phyloP scores from a whole-genome alignment of 2,329 filamentous ascomycete species.

The Gnomoniopsis sp. region DNA sequence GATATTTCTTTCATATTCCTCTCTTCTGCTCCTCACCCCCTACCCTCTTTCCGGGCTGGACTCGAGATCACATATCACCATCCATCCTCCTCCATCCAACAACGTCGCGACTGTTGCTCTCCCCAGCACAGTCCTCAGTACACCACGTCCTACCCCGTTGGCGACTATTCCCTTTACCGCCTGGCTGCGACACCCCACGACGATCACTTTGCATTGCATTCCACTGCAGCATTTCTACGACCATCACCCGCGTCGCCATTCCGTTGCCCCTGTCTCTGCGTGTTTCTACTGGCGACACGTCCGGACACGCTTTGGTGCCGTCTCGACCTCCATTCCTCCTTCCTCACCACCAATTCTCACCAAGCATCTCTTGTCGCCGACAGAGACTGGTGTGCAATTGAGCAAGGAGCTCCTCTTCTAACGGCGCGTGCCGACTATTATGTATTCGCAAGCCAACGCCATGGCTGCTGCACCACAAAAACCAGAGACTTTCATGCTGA shows the following conservation, averaged over 20 bases:
- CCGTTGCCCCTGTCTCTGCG: background rate
- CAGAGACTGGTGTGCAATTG: constrained; percentile 9
- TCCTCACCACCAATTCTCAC: background rate
- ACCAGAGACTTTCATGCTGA: constrained; percentile 98
- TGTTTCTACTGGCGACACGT: constrained; percentile 14
- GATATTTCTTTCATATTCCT: constrained; percentile 15
- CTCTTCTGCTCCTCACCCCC: background rate
- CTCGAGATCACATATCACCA: constrained; percentile 12
- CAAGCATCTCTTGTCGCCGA: constrained; percentile 1
- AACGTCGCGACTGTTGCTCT: background rate
- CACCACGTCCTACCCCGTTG: background rate
- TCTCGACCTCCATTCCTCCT: constrained; percentile 7
- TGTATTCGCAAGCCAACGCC: constrained; percentile 80
- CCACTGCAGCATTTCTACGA: constrained; percentile 8
- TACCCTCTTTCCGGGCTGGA: constrained; percentile 16
- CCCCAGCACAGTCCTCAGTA: background rate
- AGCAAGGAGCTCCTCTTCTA: background rate
- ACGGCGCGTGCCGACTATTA: constrained; percentile 34
- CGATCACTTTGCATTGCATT: constrained; percentile 6
- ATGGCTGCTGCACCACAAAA: constrained; percentile 87
- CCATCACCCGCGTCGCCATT: constrained; percentile 9
- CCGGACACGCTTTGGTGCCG: constrained; percentile 14
- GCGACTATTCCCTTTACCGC: constrained; percentile 7
- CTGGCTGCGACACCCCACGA: constrained; percentile 17
- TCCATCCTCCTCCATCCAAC: background rate